phyloP scores from a whole-genome alignment of 805 yeast genomes.

The Saccharomycopsis oosterbeekiorum region DNA sequence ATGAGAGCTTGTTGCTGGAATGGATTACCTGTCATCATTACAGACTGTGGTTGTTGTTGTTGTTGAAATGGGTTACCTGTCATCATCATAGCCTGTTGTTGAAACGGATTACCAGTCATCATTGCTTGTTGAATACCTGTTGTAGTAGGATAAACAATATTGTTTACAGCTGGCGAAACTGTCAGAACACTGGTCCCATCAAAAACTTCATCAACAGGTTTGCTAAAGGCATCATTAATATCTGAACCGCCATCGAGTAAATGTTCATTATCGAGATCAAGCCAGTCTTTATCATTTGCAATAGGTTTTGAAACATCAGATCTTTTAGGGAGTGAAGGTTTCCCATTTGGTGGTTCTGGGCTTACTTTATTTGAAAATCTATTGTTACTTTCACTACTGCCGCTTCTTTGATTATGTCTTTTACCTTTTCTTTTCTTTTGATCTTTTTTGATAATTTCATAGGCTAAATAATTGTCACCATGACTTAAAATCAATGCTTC shows the following conservation, averaged over 20 bases:
- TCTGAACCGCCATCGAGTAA: constrained; percentile 14
- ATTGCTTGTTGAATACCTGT: constrained; percentile 5
- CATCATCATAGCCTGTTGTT: constrained; percentile 11
- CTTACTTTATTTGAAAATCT: background rate
- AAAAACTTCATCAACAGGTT: constrained; percentile 16
- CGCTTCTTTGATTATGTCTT: background rate
- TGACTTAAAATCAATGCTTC: constrained; percentile 53
- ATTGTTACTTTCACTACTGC: background rate
- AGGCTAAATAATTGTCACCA: constrained; percentile 53
- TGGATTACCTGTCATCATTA: constrained; percentile 6
- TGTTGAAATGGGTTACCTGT: constrained; percentile 4
- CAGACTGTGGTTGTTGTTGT: constrained; percentile 5
- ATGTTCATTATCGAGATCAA: constrained; percentile 9
- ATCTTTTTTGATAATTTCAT: constrained; percentile 43
- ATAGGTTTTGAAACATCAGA: constrained; percentile 14
- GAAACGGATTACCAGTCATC: constrained; percentile 2
- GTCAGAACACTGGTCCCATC: constrained; percentile 8
- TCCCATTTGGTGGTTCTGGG: background rate
- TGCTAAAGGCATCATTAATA: constrained; percentile 8
- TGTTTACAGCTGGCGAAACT: background rate
- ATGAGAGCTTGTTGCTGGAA: constrained; percentile 5
- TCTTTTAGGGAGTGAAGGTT: constrained; percentile 17
- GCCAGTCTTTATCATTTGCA: constrained; percentile 9
- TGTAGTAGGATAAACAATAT: background rate
- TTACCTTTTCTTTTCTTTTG: constrained; percentile 16